Base-by-base conservation (phyloP, 768 basidiomycete species). In the Suillus paluster region DNA sequence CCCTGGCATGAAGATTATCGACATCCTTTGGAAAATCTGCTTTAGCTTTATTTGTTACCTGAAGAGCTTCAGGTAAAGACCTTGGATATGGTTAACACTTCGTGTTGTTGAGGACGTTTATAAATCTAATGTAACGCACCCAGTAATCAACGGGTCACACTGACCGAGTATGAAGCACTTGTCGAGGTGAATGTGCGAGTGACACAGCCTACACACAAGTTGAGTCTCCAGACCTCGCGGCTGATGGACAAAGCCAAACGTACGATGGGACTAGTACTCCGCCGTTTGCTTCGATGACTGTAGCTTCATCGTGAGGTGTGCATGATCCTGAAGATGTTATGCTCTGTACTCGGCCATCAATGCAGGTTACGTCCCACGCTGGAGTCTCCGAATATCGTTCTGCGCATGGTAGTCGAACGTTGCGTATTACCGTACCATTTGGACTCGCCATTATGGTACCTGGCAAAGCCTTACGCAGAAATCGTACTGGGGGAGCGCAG, bases 181-280 rank as follows among this genome's bases (percentile, higher is more conserved):
- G 77, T 89, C 87, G 36, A 89, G 79, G 72, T 87, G 87, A 66
- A 89, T 83, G 67, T 88, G 86, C 21, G 84, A 80, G 72, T 87
- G 86, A 70, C 86, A 87, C 56, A 88, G 60, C 8, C 81, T 80
- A 56, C n/a, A 25, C 19, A 36, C 21, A 59, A 23, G 19, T 30
- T 30, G 30, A 17, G 36, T 41, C 30, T 45, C 41, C 12, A 30
- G 46, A 53, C 66, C 65, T 74, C 77, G 61, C 41, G 50, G 33
- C 1, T 38, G 42, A 63, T 23, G 46, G 23, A 11, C 34, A 33
- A 21, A 39, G 39, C 33, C 57, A 45, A 19, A 64, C 72, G 57
- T 62, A 74, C 75, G 75, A 77, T 23, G 75, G 76, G 59, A 78
- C 64, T 53, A 78, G 52, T 14, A 75, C 66, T 19, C 71, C 71